Percentiles rank a stretch among this genome's conserved stretches.
Evolutionary conservation across 495 filamentous ascomycete species (phyloP).

Genomic region (Cairneyella variabilis): DNA sequence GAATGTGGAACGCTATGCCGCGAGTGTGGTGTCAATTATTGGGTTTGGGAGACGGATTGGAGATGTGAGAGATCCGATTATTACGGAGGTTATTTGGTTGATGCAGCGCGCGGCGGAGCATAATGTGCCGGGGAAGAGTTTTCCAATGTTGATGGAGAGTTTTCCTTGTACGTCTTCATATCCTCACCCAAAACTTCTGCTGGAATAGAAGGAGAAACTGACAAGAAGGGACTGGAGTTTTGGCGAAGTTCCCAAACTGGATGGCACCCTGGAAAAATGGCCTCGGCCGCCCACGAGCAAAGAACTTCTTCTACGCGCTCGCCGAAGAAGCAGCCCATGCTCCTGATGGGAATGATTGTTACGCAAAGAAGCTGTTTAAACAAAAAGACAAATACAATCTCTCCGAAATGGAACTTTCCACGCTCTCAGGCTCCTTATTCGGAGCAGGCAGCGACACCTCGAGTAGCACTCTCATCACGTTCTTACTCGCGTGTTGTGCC

Average conservation of each 20-base stretch:
- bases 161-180: conserved; percentile 38
- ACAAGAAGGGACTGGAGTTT: conserved; percentile 28
- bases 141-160: conserved; percentile 60
- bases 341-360: conserved; percentile 43
- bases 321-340: conserved; percentile 49
- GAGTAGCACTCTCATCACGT: conserved; percentile 31
- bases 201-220: conserved; percentile 20
- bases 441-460: conserved; percentile 41
- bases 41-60: conserved; percentile 59
- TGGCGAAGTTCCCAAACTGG: conserved; percentile 50
- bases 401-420: conserved; percentile 51
- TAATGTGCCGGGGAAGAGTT: conserved; percentile 59
- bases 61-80: conserved; percentile 53
- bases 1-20: conserved; percentile 60
- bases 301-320: conserved; percentile 52
- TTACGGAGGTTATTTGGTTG: conserved; percentile 56
- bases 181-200: conserved; percentile 23
- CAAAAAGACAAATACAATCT: conserved; percentile 46
- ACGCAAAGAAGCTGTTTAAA: conserved; percentile 49
- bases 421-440: conserved; percentile 49
- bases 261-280: conserved; percentile 59
- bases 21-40: conserved; percentile 60
- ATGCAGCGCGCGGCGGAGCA: conserved; percentile 63
- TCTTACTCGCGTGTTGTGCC: conserved; percentile 41
- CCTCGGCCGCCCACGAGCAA: conserved; percentile 36